phyloP scores from a whole-genome alignment of 345 rosid genomes.

The Rhodomyrtus tomentosa region DNA sequence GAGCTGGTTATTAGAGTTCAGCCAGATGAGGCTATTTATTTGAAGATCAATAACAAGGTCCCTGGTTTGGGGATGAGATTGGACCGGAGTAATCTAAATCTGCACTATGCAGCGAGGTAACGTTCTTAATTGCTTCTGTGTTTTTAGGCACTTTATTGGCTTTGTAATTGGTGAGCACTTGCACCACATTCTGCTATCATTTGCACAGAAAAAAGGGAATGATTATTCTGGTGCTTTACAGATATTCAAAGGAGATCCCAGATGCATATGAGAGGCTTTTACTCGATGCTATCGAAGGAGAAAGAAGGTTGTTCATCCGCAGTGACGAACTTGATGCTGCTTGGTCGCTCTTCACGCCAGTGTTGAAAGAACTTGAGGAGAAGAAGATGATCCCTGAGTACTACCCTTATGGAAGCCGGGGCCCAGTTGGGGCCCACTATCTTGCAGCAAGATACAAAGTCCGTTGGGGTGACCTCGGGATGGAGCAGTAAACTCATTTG shows the following conservation, averaged over 20 bases:
- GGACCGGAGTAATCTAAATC: conserved; percentile 83
- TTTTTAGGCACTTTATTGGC: background rate
- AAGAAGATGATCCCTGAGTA: conserved; percentile 70
- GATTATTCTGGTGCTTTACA: conserved; percentile 1
- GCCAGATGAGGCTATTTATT: conserved; percentile 93
- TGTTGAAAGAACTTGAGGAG: conserved; percentile 75
- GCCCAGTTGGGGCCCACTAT: conserved; percentile 98
- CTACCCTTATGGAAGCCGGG: conserved; percentile 98
- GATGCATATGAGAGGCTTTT: conserved; percentile 97
- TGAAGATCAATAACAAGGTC: conserved; percentile 95
- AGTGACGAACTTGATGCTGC: conserved; percentile 98
- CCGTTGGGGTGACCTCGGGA: conserved; percentile 81
- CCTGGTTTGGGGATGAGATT: conserved; percentile 98
- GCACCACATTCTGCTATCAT: background rate
- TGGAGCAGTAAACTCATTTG: conserved; percentile 30
- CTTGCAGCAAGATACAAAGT: conserved; percentile 91
- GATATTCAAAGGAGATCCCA: conserved; percentile 95
- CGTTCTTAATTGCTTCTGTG: background rate
- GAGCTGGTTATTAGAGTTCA: conserved; percentile 96
- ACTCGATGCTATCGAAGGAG: conserved; percentile 93
- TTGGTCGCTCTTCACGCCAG: conserved; percentile 80
- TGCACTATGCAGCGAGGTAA: conserved; percentile 87
- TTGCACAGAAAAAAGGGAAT: background rate
- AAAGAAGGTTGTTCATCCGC: conserved; percentile 88
- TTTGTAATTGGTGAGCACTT: background rate